A percentile compares a stretch with the other conserved stretches of the same genome.
phyloP scores from a whole-genome alignment of 75 land plant genomes.

The Selaginella tamariscina region DNA sequence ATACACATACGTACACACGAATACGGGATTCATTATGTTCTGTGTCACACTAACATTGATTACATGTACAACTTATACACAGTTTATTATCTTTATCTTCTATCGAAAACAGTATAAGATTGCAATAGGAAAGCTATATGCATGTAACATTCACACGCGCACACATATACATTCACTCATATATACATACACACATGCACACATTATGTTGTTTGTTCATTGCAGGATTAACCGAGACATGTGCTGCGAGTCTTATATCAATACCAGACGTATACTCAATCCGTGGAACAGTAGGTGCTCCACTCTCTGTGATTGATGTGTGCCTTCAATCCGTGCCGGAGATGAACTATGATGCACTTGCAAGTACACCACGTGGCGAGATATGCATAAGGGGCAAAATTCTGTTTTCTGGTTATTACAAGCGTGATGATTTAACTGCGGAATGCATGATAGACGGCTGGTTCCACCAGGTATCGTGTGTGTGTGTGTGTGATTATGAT shows the following conservation, averaged over 20 bases:
- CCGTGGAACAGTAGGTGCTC: slow-evolving; percentile 98
- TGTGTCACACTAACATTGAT: no score
- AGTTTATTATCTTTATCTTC: no score
- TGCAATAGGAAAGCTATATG: no score
- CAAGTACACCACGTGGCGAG: slow-evolving; percentile 64
- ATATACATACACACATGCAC: no score
- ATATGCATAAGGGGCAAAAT: slow-evolving; percentile 76
- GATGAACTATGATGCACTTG: slow-evolving; percentile 88
- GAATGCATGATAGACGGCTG: slow-evolving; percentile 91
- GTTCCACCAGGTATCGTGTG: slow-evolving; percentile 98
- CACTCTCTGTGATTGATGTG: slow-evolving; percentile 75
- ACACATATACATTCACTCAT: no score
- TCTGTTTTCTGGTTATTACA: slow-evolving; percentile 85
- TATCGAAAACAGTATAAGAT: no score
- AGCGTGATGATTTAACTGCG: slow-evolving; percentile 82
- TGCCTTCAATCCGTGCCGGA: slow-evolving; percentile 97
- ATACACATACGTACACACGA: no score
- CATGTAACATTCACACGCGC: no score
- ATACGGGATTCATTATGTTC: no score
- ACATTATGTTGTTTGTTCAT: no score
- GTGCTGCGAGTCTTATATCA: slow-evolving; percentile 91
- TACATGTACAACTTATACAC: no score
- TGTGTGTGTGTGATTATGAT: no score
- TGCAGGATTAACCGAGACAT: slow-evolving; percentile 90
- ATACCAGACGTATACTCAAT: slow-evolving; percentile 62